Conservation (phyloP, 208 protist species). For the Leishmania martiniquensis region DNA sequence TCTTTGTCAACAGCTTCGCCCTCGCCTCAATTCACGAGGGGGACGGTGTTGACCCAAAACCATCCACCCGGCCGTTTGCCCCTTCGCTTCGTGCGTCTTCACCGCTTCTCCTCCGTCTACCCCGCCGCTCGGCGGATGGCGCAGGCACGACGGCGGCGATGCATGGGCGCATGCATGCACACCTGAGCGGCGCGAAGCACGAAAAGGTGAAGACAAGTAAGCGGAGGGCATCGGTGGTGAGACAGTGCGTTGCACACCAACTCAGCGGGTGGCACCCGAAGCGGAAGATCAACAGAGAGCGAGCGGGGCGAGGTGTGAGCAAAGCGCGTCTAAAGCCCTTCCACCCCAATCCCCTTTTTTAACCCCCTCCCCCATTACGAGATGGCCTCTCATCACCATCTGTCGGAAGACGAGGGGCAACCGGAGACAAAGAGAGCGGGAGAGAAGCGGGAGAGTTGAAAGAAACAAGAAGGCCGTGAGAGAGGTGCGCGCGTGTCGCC, state of each 20-base stretch:
- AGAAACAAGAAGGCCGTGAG: background rate
- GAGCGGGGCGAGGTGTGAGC: background rate
- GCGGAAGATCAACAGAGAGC: background rate
- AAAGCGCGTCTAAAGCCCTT: background rate
- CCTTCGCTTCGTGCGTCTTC: background rate
- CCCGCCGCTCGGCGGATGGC: background rate
- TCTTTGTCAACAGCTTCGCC: no score
- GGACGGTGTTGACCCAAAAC: background rate
- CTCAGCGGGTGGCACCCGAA: background rate
- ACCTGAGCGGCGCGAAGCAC: background rate
- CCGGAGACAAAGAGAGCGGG: background rate
- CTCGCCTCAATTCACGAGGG: no score
- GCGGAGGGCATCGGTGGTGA: background rate
- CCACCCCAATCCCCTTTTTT: background rate
- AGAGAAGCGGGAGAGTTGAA: background rate
- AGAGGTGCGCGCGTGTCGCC: background rate
- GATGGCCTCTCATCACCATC: background rate
- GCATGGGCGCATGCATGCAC: background rate
- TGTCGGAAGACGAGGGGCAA: background rate
- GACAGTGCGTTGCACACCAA: background rate
- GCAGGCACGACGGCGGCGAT: background rate
- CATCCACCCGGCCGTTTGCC: background rate
- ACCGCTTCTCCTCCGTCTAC: background rate
- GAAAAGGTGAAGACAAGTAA: background rate
- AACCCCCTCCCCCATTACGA: background rate